Percentiles rank a stretch among this genome's conserved stretches.
phyloP scores from a whole-genome alignment of 228 moss, liverwort and hornwort species.

The Sphagnum magellanicum region DNA sequence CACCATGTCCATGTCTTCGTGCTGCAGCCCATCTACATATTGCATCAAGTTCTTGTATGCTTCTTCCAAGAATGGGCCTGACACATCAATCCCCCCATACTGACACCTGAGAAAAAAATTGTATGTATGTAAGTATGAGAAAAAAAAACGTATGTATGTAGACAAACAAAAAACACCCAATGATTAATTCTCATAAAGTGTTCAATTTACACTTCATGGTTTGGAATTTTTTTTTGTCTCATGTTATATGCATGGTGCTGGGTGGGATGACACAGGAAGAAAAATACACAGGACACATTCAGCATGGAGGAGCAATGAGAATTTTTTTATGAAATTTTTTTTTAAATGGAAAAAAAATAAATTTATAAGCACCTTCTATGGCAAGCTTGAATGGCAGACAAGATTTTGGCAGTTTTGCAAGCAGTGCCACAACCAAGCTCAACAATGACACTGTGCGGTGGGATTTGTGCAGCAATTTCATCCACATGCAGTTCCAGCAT shows the following conservation, averaged over 20 bases:
- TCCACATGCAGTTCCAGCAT: conserved; percentile 16
- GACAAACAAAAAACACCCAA: no score
- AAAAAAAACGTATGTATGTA: no score
- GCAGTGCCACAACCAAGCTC: conserved; percentile 43
- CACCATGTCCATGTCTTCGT: conserved; percentile 20
- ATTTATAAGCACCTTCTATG: conserved; percentile 22
- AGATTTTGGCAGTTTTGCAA: conserved; percentile 22
- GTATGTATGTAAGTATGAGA: no score
- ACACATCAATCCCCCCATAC: conserved; percentile 35
- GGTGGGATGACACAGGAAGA: no score
- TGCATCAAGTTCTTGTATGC: conserved; percentile 31
- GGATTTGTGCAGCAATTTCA: conserved; percentile 17
- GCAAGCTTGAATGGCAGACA: conserved; percentile 21
- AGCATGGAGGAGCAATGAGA: no score
- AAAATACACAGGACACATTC: no score
- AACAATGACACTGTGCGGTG: conserved; percentile 27
- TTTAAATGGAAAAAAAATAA: no score
- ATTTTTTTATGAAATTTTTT: no score
- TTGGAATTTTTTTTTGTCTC: no score
- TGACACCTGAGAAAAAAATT: conserved; percentile 16
- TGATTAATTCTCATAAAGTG: no score
- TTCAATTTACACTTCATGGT: no score
- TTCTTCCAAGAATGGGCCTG: conserved; percentile 31
- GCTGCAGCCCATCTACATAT: conserved; percentile 22
- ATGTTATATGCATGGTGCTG: no score